Conservation (phyloP, 257 asterid genomes). For the Scutellaria baicalensis region DNA sequence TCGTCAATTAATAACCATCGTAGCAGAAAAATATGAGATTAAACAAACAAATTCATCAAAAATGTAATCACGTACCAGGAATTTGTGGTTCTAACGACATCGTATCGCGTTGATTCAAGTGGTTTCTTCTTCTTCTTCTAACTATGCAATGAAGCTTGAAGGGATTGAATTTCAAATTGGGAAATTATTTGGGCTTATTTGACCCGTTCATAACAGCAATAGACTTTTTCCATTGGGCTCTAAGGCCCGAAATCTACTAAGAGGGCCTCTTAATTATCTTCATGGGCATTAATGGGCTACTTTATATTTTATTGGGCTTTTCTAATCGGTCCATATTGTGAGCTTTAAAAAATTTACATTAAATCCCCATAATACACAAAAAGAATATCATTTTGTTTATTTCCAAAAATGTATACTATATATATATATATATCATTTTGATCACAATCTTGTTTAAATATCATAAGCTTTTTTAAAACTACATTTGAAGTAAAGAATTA, state of each 20-base stretch:
- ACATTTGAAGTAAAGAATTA: no score
- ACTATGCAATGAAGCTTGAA: constrained; percentile 3
- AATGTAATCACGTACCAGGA: constrained; percentile 17
- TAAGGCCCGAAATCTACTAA: neutral
- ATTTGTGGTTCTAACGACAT: constrained; percentile 34
- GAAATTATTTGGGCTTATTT: constrained; percentile 16
- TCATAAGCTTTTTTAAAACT: no score
- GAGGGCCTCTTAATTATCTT: neutral
- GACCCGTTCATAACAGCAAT: constrained; percentile 1
- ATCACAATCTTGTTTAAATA: no score
- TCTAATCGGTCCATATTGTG: no score
- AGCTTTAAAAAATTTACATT: no score
- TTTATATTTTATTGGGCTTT: neutral
- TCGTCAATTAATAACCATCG: neutral
- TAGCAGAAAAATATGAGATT: neutral
- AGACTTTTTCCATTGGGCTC: neutral
- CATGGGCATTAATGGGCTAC: neutral
- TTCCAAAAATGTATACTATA: no score
- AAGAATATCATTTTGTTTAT: no score
- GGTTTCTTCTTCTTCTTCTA: constrained; percentile 9
- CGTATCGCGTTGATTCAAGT: constrained; percentile 16
- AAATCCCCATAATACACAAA: no score
- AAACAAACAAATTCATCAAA: neutral
- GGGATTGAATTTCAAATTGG: neutral
- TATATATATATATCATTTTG: no score